Conservation (phyloP, 495 filamentous ascomycete genomes). For the Rhizodiscina lignyota region DNA sequence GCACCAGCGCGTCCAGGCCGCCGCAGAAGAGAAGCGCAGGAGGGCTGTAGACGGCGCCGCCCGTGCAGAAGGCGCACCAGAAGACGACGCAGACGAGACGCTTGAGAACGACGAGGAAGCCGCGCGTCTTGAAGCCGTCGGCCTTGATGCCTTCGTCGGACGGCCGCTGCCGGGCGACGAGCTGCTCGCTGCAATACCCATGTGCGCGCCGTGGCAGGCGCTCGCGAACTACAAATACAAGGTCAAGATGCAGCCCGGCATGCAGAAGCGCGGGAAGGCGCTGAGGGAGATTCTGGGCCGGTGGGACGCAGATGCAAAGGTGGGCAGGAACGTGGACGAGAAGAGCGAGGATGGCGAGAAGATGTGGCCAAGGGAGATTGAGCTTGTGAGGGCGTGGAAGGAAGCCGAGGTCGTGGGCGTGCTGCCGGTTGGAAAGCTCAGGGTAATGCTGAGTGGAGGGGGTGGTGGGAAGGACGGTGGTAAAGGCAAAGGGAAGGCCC, state of each 20-base stretch:
- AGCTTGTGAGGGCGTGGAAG: constrained; percentile 64
- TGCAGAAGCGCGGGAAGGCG: constrained; percentile 87
- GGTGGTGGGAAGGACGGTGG: constrained; percentile 26
- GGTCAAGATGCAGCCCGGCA: constrained; percentile 79
- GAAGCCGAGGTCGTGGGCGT: constrained; percentile 66
- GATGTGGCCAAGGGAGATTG: constrained; percentile 68
- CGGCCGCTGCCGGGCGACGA: constrained; percentile 67
- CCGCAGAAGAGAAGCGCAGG: constrained; percentile 41
- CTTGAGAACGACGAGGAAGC: constrained; percentile 33
- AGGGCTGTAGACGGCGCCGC: constrained; percentile 22
- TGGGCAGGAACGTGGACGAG: constrained; percentile 37
- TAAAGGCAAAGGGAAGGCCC: constrained; percentile 26
- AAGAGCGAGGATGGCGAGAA: constrained; percentile 45
- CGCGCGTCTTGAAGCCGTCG: constrained; percentile 32
- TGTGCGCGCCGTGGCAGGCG: constrained; percentile 82
- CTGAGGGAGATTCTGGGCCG: constrained; percentile 68
- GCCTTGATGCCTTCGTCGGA: constrained; percentile 61
- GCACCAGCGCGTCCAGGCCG: constrained; percentile 52
- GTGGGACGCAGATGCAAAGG: constrained; percentile 42
- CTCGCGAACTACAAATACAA: constrained; percentile 70
- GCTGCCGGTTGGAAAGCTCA: constrained; percentile 72
- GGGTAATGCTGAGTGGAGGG: constrained; percentile 47
- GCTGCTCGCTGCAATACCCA: constrained; percentile 72
- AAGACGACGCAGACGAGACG: constrained; percentile 17
- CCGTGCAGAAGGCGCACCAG: constrained; percentile 4